phyloP scores from a whole-genome alignment of 1,139 yeast species.

The Taphrina populina region DNA sequence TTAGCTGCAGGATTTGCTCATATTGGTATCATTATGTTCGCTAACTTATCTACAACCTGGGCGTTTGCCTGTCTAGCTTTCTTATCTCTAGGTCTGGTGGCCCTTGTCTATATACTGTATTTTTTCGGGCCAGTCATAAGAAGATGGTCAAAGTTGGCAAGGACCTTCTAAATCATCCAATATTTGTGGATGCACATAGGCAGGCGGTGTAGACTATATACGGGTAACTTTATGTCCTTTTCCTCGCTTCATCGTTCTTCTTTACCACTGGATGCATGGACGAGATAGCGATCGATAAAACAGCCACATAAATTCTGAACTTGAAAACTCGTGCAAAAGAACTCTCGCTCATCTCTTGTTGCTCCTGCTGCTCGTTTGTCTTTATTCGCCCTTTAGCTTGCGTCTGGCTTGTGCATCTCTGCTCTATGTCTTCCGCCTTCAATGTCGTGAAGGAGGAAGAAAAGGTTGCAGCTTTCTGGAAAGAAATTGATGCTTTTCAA shows the following conservation, averaged over 20 bases:
- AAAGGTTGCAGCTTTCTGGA: conserved; percentile 75
- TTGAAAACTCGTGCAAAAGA: no score
- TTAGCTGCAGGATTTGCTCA: conserved; percentile 35
- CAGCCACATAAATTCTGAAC: no score
- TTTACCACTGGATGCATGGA: no score
- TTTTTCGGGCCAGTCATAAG: conserved; percentile 34
- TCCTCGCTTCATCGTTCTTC: no score
- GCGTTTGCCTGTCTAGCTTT: conserved; percentile 33
- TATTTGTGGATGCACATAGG: no score
- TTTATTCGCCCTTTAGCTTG: no score
- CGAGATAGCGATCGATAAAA: no score
- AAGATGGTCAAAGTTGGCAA: conserved; percentile 26
- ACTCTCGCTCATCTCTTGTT: no score
- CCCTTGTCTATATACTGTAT: conserved; percentile 29
- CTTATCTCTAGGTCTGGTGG: conserved; percentile 25
- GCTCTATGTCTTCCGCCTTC: conserved; percentile 42
- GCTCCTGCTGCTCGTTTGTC: no score
- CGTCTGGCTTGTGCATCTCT: no score
- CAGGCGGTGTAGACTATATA: no score
- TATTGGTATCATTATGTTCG: conserved; percentile 35
- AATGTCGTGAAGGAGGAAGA: conserved; percentile 86
- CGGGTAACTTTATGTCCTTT: no score
- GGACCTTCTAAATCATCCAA: conserved; percentile 1
- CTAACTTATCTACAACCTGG: conserved; percentile 27
- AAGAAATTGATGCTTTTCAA: conserved; percentile 87